These are phyloP conservation scores for Cladobotryum protrusum DNA, from an alignment of 2,329 filamentous ascomycete species.

Conservation along the genomic window DNA sequence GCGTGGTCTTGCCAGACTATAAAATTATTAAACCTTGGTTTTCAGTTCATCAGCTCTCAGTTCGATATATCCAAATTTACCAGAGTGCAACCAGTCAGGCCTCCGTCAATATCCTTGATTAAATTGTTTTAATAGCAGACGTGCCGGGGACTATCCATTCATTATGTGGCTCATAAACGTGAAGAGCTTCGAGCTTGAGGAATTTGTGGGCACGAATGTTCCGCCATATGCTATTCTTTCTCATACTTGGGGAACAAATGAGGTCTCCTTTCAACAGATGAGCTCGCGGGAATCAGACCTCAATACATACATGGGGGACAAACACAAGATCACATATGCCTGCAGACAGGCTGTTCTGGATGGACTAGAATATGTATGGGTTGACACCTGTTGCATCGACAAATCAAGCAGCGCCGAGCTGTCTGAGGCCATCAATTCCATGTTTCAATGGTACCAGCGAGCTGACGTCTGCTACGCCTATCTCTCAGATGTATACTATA, in stretches of 20 bases:
- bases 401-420: slow-evolving; percentile 12
- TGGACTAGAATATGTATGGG: slow-evolving; percentile 8
- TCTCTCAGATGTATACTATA: neutral
- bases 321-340: slow-evolving; percentile 15
- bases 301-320: slow-evolving; percentile 8
- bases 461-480: slow-evolving; percentile 5
- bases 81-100: too few relatives aligned
- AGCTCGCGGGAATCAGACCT: neutral
- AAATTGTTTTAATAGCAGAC: too few relatives aligned
- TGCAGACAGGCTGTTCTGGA: slow-evolving; percentile 15
- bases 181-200: too few relatives aligned
- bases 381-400: slow-evolving; percentile 15
- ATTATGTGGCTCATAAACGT: too few relatives aligned
- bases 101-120: too few relatives aligned
- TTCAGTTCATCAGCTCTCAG: too few relatives aligned
- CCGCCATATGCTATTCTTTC: slow-evolving; percentile 13
- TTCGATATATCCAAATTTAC: too few relatives aligned
- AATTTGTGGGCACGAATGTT: neutral
- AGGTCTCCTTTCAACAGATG: slow-evolving; percentile 9
- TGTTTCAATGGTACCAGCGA: slow-evolving; percentile 13
- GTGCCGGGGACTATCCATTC: too few relatives aligned
- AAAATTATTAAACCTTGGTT: too few relatives aligned
- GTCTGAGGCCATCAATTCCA: slow-evolving; percentile 12
- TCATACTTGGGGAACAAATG: slow-evolving; percentile 11
- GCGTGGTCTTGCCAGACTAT: too few relatives aligned